Conservation (phyloP, 108 stramenopile genomes). For the Pseudonitzschia pungens region DNA sequence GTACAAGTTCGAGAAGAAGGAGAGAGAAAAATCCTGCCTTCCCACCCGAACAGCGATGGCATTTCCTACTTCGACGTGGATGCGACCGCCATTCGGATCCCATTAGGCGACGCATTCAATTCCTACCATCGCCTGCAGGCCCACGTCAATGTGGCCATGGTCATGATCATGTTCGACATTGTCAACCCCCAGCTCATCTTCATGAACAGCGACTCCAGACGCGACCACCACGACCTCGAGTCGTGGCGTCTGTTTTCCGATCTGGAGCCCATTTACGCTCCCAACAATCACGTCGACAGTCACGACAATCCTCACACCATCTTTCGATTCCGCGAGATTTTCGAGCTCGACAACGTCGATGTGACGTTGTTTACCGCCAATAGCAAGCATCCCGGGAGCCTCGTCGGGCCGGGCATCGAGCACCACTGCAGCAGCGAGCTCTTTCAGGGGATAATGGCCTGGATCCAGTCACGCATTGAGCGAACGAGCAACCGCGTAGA, state of each 20-base stretch:
- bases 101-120: background rate
- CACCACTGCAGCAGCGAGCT: background rate
- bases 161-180: slow-evolving; percentile 6
- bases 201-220: background rate
- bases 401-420: background rate
- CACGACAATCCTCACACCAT: background rate
- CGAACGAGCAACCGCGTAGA: background rate
- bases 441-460: background rate
- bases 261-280: background rate
- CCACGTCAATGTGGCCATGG: slow-evolving; percentile 2
- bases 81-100: background rate
- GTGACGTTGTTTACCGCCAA: background rate
- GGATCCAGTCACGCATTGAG: background rate
- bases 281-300: background rate
- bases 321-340: background rate
- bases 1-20: too few relatives aligned
- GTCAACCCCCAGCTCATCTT: background rate
- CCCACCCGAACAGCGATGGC: too few relatives aligned
- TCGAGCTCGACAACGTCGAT: background rate
- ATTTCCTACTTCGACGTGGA: background rate
- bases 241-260: background rate
- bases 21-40: too few relatives aligned
- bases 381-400: background rate
- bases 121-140: background rate
- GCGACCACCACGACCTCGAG: background rate